Evolutionary conservation across 805 yeast species (phyloP), one percentile per base, ranked within the genome.

Genomic region (Candida takata): DNA sequence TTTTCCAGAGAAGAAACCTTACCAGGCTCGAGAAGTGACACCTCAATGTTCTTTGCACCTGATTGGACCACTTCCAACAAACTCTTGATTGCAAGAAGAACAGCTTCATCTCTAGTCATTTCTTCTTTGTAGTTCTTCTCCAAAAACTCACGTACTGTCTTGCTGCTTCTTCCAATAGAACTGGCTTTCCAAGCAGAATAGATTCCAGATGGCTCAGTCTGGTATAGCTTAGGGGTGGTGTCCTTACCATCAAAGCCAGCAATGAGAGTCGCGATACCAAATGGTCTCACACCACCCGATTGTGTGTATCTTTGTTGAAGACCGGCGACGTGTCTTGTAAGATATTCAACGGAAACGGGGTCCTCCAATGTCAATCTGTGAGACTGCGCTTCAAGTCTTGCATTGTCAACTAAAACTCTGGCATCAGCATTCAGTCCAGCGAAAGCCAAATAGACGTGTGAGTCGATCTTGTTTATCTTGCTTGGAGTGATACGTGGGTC

Each of bases 351-450:
- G 13, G 86, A 69, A 8, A 87, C 96, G 1, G 97, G 82, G 56
- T 92, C 97, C 58, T 90, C 98, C 54, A 90, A 72, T n/a, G 90
- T 86, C 52, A 92, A 72, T 58, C 83, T 75, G 62, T 88, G 95
- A 12, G 95, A 83, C 62, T 92, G 98, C 4, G 97, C 97, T 60
- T 92, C 97, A 18, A 90, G 81, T 54, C 97, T 76, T 10, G 98
- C 97, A 64, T 82, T 84, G 61, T 92, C 97, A 38, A 92, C 85
- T 48, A 92, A 72, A 38, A 92, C 79, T 58, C 98, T 75, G 13
- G 97, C 95, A 61, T 92, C 98, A n/a, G 98, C 98, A 61, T 88
- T 90, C 58, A 92, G 72, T 4, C 98, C 98, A 29, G 98, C 96
- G 67, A 92, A 92, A 33, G 95, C 94, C 52, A 92, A 70, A 47